A percentile compares a stretch with the other conserved stretches of the same genome.
phyloP scores from a whole-genome alignment of 2,329 filamentous ascomycete genomes.

The Rutstroemia sp. region DNA sequence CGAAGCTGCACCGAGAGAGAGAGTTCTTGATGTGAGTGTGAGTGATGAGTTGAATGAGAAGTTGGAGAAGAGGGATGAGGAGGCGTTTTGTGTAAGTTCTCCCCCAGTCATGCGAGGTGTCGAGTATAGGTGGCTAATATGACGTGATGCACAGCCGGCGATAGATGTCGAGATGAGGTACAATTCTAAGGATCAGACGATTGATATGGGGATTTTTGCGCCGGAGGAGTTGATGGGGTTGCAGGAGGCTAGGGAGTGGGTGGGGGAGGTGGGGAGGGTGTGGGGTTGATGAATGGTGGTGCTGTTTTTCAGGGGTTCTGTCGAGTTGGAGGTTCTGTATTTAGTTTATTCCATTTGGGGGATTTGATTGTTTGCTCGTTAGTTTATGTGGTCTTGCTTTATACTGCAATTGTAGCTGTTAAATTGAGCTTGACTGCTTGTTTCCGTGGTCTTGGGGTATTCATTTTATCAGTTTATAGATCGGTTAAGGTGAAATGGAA shows the following conservation, averaged over 20 bases:
- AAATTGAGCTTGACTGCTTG: too few relatives aligned
- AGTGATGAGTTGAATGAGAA: not conserved
- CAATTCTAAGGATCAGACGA: constrained; percentile 7
- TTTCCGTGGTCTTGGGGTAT: too few relatives aligned
- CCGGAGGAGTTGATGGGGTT: constrained; percentile 19
- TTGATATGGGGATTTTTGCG: constrained; percentile 28
- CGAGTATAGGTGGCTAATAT: not conserved
- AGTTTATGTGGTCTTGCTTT: too few relatives aligned
- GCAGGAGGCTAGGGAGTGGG: constrained; percentile 13
- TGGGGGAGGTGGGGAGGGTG: not conserved
- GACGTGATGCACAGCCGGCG: constrained; percentile 16
- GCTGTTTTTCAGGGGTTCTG: not conserved
- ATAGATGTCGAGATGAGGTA: constrained; percentile 29
- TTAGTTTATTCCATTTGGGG: not conserved
- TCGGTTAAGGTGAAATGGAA: too few relatives aligned
- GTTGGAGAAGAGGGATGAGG: not conserved
- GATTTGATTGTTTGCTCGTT: not conserved
- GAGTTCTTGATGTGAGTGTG: not conserved
- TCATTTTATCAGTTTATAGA: too few relatives aligned
- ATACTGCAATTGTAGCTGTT: too few relatives aligned
- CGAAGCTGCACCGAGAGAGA: not conserved
- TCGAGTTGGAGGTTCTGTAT: not conserved
- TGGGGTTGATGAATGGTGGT: not conserved
- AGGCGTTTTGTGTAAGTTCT: not conserved
- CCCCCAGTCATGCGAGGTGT: not conserved